Conservation (phyloP, 2,329 filamentous ascomycete species). For the Talaromyces sp. region DNA sequence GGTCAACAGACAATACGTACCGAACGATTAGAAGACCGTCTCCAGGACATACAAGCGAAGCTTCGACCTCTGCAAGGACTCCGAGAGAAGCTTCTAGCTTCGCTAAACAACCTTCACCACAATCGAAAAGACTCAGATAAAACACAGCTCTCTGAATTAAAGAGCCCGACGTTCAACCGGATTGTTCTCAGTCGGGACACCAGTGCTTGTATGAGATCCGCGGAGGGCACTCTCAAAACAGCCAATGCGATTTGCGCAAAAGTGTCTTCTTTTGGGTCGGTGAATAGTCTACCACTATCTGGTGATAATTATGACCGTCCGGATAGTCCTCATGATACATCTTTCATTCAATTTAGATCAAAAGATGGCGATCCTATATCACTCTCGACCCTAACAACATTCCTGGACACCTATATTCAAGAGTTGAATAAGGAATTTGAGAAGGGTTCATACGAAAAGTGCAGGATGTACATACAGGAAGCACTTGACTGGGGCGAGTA, state of each 20-base stretch:
- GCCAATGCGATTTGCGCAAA: not conserved
- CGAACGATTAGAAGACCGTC: not conserved
- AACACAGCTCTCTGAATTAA: not conserved
- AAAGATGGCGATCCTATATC: not conserved
- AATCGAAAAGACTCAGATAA: not conserved
- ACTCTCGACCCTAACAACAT: not conserved
- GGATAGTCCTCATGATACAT: not conserved
- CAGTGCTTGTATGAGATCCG: not conserved
- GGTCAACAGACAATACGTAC: not conserved
- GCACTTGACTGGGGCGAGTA: slow-evolving; percentile 12
- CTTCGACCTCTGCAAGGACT: not conserved
- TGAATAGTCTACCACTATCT: not conserved
- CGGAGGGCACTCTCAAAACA: not conserved
- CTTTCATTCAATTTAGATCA: not conserved
- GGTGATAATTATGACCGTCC: not conserved
- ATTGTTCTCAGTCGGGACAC: slow-evolving; percentile 1
- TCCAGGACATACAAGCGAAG: not conserved
- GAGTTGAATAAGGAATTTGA: slow-evolving; percentile 1
- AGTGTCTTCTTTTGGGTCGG: not conserved
- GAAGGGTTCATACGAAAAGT: slow-evolving; percentile 1
- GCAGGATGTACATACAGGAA: slow-evolving; percentile 3
- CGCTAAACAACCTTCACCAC: not conserved
- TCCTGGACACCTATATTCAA: slow-evolving; percentile 9
- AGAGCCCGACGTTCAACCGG: not conserved
- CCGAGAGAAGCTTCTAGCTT: not conserved